A percentile compares a stretch with the other conserved stretches of the same genome.
Evolutionary conservation across 805 yeast genomes (phyloP).

Genomic region (Wickerhamiella allomyrinae): DNA sequence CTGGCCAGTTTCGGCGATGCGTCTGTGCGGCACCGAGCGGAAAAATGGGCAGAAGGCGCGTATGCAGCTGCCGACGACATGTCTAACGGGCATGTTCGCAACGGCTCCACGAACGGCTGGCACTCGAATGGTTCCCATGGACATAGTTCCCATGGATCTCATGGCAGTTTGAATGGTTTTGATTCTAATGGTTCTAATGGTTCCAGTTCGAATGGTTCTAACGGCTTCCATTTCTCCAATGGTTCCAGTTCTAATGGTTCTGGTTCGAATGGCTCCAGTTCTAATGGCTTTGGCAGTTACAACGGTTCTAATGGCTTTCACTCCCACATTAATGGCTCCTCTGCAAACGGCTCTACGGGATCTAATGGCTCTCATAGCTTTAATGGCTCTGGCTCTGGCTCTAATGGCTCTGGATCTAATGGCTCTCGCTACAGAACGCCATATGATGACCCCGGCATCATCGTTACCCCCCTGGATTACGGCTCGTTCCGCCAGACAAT

Average conservation of each 20-base stretch:
- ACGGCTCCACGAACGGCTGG: neutral
- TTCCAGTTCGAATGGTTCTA: neutral
- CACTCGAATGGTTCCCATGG: too few species aligned
- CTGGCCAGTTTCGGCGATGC: slow-evolving; percentile 49
- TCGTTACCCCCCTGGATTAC: slow-evolving; percentile 53
- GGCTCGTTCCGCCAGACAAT: slow-evolving; percentile 66
- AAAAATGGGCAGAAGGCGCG: neutral
- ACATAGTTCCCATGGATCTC: neutral
- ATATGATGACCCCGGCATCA: neutral
- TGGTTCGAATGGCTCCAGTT: slow-evolving; percentile 19
- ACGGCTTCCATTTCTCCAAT: neutral
- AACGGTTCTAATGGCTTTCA: neutral
- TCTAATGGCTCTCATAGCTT: neutral
- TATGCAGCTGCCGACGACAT: too few species aligned
- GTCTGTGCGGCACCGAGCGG: neutral
- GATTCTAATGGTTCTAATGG: too few species aligned
- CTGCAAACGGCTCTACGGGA: neutral
- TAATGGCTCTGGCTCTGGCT: slow-evolving; percentile 27
- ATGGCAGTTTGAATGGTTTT: neutral
- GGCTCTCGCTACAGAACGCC: too few species aligned
- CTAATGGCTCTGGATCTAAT: slow-evolving; percentile 28
- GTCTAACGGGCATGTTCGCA: too few species aligned
- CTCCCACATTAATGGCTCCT: too few species aligned
- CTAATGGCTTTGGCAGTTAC: too few species aligned
- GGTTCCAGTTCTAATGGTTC: slow-evolving; percentile 30